These are phyloP conservation scores for Ogataea parapolymorpha DNA, from an alignment of 805 yeast species.

Conservation along the genomic window DNA sequence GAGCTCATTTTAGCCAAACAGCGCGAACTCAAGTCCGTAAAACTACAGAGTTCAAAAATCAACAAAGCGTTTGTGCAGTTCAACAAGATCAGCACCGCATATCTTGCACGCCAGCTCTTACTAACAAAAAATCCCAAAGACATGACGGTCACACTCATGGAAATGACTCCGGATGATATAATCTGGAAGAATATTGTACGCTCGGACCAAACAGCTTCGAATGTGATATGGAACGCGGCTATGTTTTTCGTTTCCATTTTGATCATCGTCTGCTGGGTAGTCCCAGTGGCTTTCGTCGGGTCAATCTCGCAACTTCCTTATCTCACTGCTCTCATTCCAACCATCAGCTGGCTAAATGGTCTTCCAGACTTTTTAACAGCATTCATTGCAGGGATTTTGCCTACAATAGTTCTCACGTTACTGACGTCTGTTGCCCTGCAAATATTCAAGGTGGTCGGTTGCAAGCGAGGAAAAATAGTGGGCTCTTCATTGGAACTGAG, in stretches of 20 bases:
- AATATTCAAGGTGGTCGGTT: constrained; percentile 52
- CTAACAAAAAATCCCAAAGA: constrained; percentile 41
- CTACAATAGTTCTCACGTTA: constrained; percentile 61
- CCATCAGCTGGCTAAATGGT: constrained; percentile 49
- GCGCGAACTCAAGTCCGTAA: constrained; percentile 1
- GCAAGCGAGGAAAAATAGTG: constrained; percentile 56
- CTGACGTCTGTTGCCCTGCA: constrained; percentile 62
- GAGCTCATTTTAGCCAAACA: constrained; percentile 13
- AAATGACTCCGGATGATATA: constrained; percentile 63
- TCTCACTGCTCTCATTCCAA: constrained; percentile 58
- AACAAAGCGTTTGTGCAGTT: constrained; percentile 64
- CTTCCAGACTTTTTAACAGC: constrained; percentile 53
- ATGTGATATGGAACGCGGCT: constrained; percentile 37
- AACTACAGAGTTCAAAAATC: constrained; percentile 11
- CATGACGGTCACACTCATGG: constrained; percentile 43
- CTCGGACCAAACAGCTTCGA: constrained; percentile 35
- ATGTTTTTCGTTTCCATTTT: constrained; percentile 46
- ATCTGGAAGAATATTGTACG: constrained; percentile 62
- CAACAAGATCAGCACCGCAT: constrained; percentile 51
- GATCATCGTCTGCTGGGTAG: constrained; percentile 61
- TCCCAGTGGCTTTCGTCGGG: constrained; percentile 82
- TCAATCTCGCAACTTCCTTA: constrained; percentile 71
- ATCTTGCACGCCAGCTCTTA: constrained; percentile 59
- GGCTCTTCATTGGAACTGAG: constrained; percentile 64
- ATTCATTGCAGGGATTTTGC: constrained; percentile 58